Evolutionary conservation across 192 early-diverging fungal species (phyloP), one percentile per base, ranked within the genome.

Genomic region (Podochytrium sp.): DNA sequence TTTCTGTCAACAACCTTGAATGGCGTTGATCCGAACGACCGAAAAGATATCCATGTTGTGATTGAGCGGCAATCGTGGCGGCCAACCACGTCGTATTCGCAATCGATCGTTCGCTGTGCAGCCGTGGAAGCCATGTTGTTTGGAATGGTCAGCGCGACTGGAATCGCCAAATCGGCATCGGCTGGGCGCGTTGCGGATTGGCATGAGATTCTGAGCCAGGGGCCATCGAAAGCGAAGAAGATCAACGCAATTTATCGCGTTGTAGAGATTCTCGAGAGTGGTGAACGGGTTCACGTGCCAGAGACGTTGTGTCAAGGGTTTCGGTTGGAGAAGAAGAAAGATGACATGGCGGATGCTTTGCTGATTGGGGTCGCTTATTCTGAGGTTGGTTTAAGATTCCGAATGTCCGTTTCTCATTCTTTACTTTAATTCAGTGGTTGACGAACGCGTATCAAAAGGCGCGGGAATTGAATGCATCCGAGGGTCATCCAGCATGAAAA

Each of bases 281-380:
- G 33, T 4, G 34, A 20, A 34, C 27, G 12, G 35, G 37, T 61
- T 12, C 4, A 23, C 41, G 30, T 69, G 10, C 33, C 47, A 10
- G 34, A 55, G 14, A 10, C 52, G 6, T 35, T 69, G 16, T 30
- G 12, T 7, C 20, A 50, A 16, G 30, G 16, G 25, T 74, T 74
- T 49, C 12, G 23, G 32, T 18, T 47, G 10, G 16, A 4, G 49
- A 63, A 65, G 51, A 74, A 74, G 38, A 61, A 64, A 23, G 72
- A 74, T 52, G 72, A 74, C 40, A 34, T 53, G 50, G 58, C 59
- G 20, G 72, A 74, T 38, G 59, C 72, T 12, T 29, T 74, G 3
- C 16, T 74, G 34, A 60, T 65, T 5, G 72, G 33, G 2, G 10
- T 65, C 6, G 47, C 72, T 20, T 65, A 51, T 61, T 23, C 5